Conservation (phyloP, 2,329 filamentous ascomycete genomes). For the Knufia fluminis region DNA sequence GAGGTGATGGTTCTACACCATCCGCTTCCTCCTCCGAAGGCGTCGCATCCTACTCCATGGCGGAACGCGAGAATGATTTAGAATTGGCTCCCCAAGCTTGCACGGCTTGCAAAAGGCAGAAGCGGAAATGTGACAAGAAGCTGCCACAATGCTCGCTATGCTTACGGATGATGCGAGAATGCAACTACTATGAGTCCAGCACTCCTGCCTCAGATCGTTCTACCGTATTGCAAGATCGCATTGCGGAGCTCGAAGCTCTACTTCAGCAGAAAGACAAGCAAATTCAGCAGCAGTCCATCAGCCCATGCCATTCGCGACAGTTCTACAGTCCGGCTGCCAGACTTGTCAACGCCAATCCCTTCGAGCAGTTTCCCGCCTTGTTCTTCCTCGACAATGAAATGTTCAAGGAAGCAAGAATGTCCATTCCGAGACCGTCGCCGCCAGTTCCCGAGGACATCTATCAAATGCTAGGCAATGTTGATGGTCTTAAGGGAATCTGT, state of each 20-base stretch:
- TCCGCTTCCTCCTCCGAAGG: too few species aligned
- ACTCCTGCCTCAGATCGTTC: conserved; percentile 18
- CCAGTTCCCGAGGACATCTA: conserved; percentile 16
- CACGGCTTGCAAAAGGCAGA: conserved; percentile 39
- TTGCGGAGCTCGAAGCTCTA: conserved; percentile 18
- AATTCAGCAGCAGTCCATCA: conserved; percentile 13
- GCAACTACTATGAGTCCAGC: conserved; percentile 20
- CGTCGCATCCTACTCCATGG: not conserved
- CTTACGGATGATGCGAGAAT: conserved; percentile 25
- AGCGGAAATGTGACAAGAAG: conserved; percentile 45
- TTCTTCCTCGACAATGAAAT: conserved; percentile 22
- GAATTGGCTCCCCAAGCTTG: conserved; percentile 34
- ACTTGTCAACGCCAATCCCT: conserved; percentile 7
- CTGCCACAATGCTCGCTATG: conserved; percentile 43
- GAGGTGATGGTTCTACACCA: too few species aligned
- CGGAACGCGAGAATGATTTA: not conserved
- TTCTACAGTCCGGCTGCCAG: conserved; percentile 6
- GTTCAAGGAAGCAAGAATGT: conserved; percentile 13
- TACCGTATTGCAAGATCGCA: conserved; percentile 16
- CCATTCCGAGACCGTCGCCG: conserved; percentile 12
- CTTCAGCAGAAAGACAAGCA: conserved; percentile 12
- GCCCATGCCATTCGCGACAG: conserved; percentile 11
- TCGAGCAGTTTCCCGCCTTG: conserved; percentile 14
- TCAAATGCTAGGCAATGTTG: conserved; percentile 16
- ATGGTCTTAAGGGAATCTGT: conserved; percentile 17